Conservation (phyloP, 768 basidiomycete species). For the Tulasnella sp. region DNA sequence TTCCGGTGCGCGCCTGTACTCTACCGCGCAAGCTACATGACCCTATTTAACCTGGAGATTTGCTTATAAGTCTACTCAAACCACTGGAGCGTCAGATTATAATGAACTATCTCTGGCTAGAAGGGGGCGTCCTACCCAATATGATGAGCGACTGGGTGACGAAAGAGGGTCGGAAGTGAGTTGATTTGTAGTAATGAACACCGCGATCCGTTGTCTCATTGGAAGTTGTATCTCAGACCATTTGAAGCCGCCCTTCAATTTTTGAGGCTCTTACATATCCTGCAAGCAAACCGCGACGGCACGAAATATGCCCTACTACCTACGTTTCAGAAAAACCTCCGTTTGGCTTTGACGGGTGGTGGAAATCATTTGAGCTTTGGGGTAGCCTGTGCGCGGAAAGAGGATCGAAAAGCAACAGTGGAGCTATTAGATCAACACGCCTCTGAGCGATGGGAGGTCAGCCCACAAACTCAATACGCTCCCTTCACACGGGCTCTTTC, state of each 20-base stretch:
- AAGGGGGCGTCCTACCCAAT: constrained; percentile 51
- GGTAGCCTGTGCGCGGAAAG: constrained; percentile 52
- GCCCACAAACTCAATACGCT: no score
- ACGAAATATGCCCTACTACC: constrained; percentile 23
- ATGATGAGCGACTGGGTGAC: constrained; percentile 67
- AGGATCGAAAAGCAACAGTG: constrained; percentile 33
- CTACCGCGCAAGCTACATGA: not conserved
- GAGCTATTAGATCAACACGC: constrained; percentile 70
- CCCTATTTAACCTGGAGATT: no score
- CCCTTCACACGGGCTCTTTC: not conserved
- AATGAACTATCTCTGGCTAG: constrained; percentile 84
- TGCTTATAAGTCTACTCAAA: constrained; percentile 50
- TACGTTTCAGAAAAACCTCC: constrained; percentile 67
- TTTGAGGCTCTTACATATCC: constrained; percentile 57
- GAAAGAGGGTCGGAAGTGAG: constrained; percentile 55
- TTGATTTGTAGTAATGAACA: constrained; percentile 9
- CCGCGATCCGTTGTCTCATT: not conserved
- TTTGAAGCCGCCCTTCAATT: constrained; percentile 60
- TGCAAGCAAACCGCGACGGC: constrained; percentile 35
- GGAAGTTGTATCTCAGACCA: constrained; percentile 35
- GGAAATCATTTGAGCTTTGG: constrained; percentile 78
- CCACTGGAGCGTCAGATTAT: constrained; percentile 74
- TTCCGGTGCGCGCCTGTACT: constrained; percentile 54
- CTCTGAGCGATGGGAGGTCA: constrained; percentile 82
- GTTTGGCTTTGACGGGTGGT: constrained; percentile 80